Percentiles rank a stretch among this genome's conserved stretches.
Evolutionary conservation across 2,329 filamentous ascomycete genomes (phyloP).

Genomic region (Aspergillus cejpii): DNA sequence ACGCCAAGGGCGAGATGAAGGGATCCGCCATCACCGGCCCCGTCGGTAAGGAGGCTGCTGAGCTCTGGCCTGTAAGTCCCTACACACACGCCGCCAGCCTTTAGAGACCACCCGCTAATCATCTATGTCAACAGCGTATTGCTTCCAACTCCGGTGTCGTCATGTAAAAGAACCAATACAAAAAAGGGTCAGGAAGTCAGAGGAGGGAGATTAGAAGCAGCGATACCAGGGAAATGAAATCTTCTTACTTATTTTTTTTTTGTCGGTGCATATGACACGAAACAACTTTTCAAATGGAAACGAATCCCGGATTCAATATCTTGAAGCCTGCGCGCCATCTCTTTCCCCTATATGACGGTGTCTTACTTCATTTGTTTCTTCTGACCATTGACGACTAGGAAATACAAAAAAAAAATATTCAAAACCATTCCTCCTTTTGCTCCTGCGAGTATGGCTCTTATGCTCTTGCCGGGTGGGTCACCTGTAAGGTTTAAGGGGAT

Average conservation of each 20-base stretch:
- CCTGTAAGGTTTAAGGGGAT: too few species aligned
- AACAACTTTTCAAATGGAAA: too few species aligned
- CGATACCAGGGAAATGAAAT: constrained; percentile 7
- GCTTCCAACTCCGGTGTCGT: constrained; percentile 99
- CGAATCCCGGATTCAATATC: too few species aligned
- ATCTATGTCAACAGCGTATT: constrained; percentile 64
- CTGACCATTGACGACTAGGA: constrained; percentile 4
- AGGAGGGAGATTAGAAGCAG: constrained; percentile 10
- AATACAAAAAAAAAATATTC: constrained; percentile 9
- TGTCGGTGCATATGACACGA: constrained; percentile 18
- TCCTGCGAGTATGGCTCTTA: background rate
- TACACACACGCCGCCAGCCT: background rate
- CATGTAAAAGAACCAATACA: constrained; percentile 64
- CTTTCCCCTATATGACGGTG: constrained; percentile 4
- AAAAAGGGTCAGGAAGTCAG: constrained; percentile 10
- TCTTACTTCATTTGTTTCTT: constrained; percentile 2
- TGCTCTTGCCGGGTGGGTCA: background rate
- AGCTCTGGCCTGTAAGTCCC: constrained; percentile 88
- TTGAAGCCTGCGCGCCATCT: background rate
- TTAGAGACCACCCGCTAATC: background rate
- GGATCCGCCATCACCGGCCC: constrained; percentile 98
- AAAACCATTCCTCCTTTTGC: background rate
- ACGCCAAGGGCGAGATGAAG: constrained; percentile 99
- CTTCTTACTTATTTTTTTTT: too few species aligned
- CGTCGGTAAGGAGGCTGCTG: constrained; percentile 98